A percentile compares a stretch with the other conserved stretches of the same genome.
Evolutionary conservation across 192 early-diverging fungal genomes (phyloP).

Genomic region (Phlyctochytrium bullatum): DNA sequence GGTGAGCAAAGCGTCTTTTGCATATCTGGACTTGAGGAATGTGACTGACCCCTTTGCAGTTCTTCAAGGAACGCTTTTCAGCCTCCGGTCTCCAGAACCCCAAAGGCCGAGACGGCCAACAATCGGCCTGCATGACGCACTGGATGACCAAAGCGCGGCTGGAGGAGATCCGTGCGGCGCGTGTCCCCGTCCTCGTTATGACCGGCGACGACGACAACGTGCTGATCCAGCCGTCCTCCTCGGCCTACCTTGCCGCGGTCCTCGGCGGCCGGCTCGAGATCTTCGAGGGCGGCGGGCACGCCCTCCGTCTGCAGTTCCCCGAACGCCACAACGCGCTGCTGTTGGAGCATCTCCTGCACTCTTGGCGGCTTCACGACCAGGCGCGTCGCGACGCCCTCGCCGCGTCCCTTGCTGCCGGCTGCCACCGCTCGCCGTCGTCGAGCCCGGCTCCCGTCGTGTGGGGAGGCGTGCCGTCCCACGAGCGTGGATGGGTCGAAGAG

Average conservation of each 20-base stretch:
- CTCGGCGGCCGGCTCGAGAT: conserved; percentile 30
- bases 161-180: conserved; percentile 22
- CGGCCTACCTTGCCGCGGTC: conserved; percentile 30
- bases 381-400: not conserved
- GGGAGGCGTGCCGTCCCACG: not conserved
- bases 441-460: not conserved
- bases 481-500: conserved; percentile 4
- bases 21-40: too few species aligned
- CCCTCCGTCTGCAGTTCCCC: conserved; percentile 26
- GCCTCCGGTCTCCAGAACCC: conserved; percentile 27
- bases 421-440: not conserved
- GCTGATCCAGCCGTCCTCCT: conserved; percentile 38
- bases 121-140: conserved; percentile 33
- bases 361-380: not conserved
- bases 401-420: not conserved
- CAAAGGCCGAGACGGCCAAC: conserved; percentile 28
- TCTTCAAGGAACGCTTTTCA: conserved; percentile 16
- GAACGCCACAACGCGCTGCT: conserved; percentile 24
- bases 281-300: conserved; percentile 39
- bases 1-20: too few species aligned
- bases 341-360: conserved; percentile 7
- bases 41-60: too few species aligned
- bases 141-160: conserved; percentile 27
- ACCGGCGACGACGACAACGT: conserved; percentile 38
- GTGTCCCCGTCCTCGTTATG: conserved; percentile 38